Conservation (phyloP, 2,329 filamentous ascomycete species). For the Fusarium temperatum region DNA sequence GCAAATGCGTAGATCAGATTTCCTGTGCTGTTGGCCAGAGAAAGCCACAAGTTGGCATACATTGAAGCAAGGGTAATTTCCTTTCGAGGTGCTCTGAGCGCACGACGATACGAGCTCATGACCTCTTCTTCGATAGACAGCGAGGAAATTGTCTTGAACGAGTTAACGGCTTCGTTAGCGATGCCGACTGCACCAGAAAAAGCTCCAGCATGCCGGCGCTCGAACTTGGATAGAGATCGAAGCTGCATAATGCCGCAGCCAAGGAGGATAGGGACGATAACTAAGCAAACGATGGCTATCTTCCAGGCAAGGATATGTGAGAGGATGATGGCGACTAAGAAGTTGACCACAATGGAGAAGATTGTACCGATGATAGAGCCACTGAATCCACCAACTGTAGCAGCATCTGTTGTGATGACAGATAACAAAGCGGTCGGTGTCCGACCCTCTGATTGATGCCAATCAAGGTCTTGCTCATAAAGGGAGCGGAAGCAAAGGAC, state of each 20-base stretch:
- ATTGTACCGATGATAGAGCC: slow-evolving; percentile 76
- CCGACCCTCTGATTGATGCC: slow-evolving; percentile 73
- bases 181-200: slow-evolving; percentile 71
- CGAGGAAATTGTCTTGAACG: slow-evolving; percentile 70
- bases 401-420: slow-evolving; percentile 75
- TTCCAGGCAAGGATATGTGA: slow-evolving; percentile 79
- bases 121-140: slow-evolving; percentile 63
- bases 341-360: slow-evolving; percentile 73
- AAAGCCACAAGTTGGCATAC: slow-evolving; percentile 67
- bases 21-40: slow-evolving; percentile 66
- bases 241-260: slow-evolving; percentile 76
- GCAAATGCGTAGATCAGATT: slow-evolving; percentile 78
- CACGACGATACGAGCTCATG: slow-evolving; percentile 61
- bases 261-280: slow-evolving; percentile 73
- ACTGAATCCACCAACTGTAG: slow-evolving; percentile 72
- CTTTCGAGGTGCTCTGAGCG: slow-evolving; percentile 60
- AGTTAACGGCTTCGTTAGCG: slow-evolving; percentile 72
- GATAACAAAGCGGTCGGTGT: slow-evolving; percentile 70
- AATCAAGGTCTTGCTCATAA: slow-evolving; percentile 72
- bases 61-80: slow-evolving; percentile 61
- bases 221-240: slow-evolving; percentile 67
- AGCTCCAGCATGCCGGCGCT: slow-evolving; percentile 70
- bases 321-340: slow-evolving; percentile 72
- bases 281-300: slow-evolving; percentile 76
- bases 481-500: slow-evolving; percentile 72